phyloP scores from a whole-genome alignment of 805 yeast species.

The Yamadazyma scolyti region DNA sequence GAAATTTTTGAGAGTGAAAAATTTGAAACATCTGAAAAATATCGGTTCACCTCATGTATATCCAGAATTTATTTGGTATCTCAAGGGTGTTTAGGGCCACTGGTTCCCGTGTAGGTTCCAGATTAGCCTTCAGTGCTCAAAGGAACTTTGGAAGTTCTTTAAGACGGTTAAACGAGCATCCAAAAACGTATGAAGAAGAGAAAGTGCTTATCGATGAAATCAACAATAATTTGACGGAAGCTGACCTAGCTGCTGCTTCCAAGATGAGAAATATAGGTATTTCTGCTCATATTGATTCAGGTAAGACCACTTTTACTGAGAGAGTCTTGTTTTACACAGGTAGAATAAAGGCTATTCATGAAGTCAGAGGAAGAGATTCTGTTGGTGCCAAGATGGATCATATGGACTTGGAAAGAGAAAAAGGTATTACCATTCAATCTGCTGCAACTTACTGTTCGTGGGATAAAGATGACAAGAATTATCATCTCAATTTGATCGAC shows the following conservation, averaged over 20 bases:
- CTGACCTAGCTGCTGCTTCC: constrained; percentile 48
- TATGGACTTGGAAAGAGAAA: constrained; percentile 97
- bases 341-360: constrained; percentile 93
- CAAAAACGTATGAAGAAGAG: constrained; percentile 65
- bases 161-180: constrained; percentile 14
- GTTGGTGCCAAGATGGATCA: constrained; percentile 99
- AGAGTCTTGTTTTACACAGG: constrained; percentile 96
- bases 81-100: too few species aligned
- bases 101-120: too few species aligned
- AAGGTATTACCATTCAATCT: constrained; percentile 97
- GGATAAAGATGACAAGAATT: constrained; percentile 67
- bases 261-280: constrained; percentile 92
- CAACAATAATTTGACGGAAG: constrained; percentile 42
- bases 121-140: too few species aligned
- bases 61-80: too few species aligned
- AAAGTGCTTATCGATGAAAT: constrained; percentile 63
- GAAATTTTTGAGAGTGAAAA: too few species aligned
- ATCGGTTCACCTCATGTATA: constrained; percentile 1
- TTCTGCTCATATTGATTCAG: constrained; percentile 97
- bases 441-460: constrained; percentile 99
- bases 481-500: constrained; percentile 92
- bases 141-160: constrained; percentile 2
- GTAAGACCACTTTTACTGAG: constrained; percentile 97
- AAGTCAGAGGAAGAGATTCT: constrained; percentile 93
- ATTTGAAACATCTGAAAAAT: constrained; percentile 3